These are phyloP conservation scores for Saturnispora hagleri DNA, from an alignment of 805 yeast genomes.

Conservation along the genomic window DNA sequence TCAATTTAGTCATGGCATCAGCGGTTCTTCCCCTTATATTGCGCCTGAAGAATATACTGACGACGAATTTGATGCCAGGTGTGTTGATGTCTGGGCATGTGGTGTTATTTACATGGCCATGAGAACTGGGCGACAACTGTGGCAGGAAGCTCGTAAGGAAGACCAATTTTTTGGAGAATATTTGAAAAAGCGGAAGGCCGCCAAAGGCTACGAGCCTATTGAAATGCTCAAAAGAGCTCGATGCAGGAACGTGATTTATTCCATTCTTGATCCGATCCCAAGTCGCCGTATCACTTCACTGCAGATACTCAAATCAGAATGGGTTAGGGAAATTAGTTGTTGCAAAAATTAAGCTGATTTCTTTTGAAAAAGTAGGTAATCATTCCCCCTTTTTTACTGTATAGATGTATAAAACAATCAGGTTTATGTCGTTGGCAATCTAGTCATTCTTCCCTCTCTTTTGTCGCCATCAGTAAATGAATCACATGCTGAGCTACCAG, in stretches of 20 bases:
- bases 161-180: constrained; percentile 78
- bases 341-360: constrained; percentile 34
- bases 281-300: constrained; percentile 76
- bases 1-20: constrained; percentile 63
- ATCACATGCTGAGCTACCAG: not conserved
- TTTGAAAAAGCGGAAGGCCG: constrained; percentile 67
- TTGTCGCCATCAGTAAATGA: not conserved
- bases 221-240: constrained; percentile 77
- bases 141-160: constrained; percentile 74
- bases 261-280: constrained; percentile 89
- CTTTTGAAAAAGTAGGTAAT: too few relatives aligned
- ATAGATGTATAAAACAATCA: not conserved
- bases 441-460: not conserved
- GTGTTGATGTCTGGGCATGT: constrained; percentile 87
- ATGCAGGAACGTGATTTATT: constrained; percentile 87
- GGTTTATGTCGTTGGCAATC: not conserved
- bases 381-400: not conserved
- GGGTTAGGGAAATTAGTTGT: constrained; percentile 85
- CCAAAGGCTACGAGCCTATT: constrained; percentile 86
- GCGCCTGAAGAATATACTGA: constrained; percentile 77
- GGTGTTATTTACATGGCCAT: constrained; percentile 90
- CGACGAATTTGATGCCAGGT: constrained; percentile 67
- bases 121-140: constrained; percentile 89
- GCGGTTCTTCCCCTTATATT: constrained; percentile 84
- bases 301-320: constrained; percentile 84